Percentiles rank a stretch among this genome's conserved stretches.
phyloP scores from a whole-genome alignment of 345 rosid genomes.

The Erysimum cheiranthoides region DNA sequence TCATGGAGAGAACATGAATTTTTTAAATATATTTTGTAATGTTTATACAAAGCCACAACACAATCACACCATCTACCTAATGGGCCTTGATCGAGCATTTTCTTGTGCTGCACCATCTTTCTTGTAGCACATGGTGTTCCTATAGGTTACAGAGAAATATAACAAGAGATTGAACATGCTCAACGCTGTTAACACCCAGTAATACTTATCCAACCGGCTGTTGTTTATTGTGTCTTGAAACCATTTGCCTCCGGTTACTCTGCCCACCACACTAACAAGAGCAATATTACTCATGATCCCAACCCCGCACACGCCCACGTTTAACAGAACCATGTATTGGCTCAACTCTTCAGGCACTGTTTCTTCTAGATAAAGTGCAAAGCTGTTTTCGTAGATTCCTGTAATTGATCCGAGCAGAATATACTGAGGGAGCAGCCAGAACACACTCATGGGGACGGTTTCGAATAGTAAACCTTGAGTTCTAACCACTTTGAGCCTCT shows the following conservation, averaged over 20 bases:
- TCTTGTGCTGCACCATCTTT: conserved; percentile 24
- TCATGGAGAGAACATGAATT: background rate
- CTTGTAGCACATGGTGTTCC: conserved; percentile 27
- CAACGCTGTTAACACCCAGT: conserved; percentile 46
- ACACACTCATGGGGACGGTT: conserved; percentile 45
- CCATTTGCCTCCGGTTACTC: conserved; percentile 49
- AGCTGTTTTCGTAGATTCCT: conserved; percentile 44
- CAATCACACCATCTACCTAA: conserved; percentile 2
- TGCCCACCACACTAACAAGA: conserved; percentile 45
- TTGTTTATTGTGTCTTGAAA: conserved; percentile 49
- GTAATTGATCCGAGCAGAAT: conserved; percentile 43
- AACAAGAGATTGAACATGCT: conserved; percentile 42
- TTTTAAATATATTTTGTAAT: background rate
- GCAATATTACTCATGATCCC: conserved; percentile 41
- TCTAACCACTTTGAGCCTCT: conserved; percentile 38
- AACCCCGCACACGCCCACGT: conserved; percentile 41
- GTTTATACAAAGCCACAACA: background rate
- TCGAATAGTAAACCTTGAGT: conserved; percentile 38
- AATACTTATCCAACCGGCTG: conserved; percentile 52
- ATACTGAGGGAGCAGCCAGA: conserved; percentile 54
- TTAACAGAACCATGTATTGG: conserved; percentile 39
- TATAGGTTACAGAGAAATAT: conserved; percentile 38
- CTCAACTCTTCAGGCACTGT: conserved; percentile 46
- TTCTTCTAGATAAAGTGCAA: conserved; percentile 42
- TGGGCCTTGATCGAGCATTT: background rate